Evolutionary conservation across 1,139 yeast species (phyloP).

Genomic region (Suhomyces yuchorum): DNA sequence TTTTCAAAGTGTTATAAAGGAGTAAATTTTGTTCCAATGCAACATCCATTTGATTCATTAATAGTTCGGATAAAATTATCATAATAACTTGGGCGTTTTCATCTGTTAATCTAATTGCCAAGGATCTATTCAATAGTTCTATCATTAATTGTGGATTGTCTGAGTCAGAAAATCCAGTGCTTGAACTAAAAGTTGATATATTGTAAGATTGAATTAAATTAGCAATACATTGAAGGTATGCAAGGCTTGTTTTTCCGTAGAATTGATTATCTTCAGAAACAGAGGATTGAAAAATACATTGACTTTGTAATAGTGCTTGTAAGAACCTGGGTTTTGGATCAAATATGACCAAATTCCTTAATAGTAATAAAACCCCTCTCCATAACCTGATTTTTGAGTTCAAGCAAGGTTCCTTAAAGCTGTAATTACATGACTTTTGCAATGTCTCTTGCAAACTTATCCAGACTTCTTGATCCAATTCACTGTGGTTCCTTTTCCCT

Average conservation of each 20-base stretch:
- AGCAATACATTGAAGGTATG: conserved; percentile 17
- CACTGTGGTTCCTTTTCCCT: not conserved
- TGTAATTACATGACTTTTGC: not conserved
- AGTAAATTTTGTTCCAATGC: conserved; percentile 16
- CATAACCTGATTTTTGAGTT: not conserved
- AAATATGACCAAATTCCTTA: conserved; percentile 6
- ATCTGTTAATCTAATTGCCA: not conserved
- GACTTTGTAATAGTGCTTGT: not conserved
- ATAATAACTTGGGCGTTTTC: not conserved
- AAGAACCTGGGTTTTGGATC: not conserved
- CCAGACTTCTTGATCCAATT: not conserved
- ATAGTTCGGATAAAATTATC: conserved; percentile 1
- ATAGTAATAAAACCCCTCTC: not conserved
- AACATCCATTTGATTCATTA: not conserved
- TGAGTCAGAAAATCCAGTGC: not conserved
- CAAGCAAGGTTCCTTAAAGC: not conserved
- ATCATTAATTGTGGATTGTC: not conserved
- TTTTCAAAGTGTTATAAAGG: conserved; percentile 11
- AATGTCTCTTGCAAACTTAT: not conserved
- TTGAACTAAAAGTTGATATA: not conserved
- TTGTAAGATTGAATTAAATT: conserved; percentile 8
- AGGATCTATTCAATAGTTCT: not conserved
- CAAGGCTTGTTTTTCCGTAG: conserved; percentile 13
- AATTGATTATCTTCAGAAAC: conserved; percentile 7
- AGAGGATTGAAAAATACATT: conserved; percentile 1